Base-by-base conservation (phyloP, 805 yeast species). In the Zygosaccharomyces rouxii region DNA sequence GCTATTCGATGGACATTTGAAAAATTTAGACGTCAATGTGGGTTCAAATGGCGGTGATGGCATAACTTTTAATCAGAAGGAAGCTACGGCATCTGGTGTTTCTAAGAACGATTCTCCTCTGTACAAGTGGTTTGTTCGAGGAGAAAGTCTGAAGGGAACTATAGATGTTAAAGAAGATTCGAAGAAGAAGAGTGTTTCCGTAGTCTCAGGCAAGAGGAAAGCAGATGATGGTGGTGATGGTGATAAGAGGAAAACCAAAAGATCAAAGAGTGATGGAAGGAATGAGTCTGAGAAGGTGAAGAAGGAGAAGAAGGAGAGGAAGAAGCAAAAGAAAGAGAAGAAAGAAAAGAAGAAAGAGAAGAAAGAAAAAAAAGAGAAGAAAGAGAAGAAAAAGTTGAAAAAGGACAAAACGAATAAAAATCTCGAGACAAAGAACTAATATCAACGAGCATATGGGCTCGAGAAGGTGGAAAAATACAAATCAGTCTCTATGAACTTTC, bases 1-100 rank as follows among this genome's bases (percentile, higher is more conserved):
- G 54, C 73, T 92, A 39, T 94, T 94, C 70, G 97, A 92, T 67
- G 97, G 97, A 1, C 97, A 89, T 55, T 74, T 92, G 54, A 87
- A 88, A 61, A 78, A 80, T 7, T 65, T 94, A 44, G 89, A 86
- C 49, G 87, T 88, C 6, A 65, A 54, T 18, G 52, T 50, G 13
- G 56, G 46, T 16, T 49, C 57, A 2, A 64, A 59, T 13, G 68
- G 60, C 3, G 62, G 60, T 4, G 11, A 29, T 41, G 71, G 71
- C 1, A 74, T 86, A 0, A 63, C 72, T 7, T 83, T 86, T 57
- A 72, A 72, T 22, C 86, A 80, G 53, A 79, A 75, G 23, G 72
- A 71, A 38, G 71, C 70, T 38, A 74, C 73, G 2, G 78, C 74
- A 5, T 67, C 69, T 42, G 76, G 72, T 30, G 70, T 77, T 44